Percentiles rank a stretch among this genome's conserved stretches.
These are phyloP conservation scores for Plasmodium inui DNA, from an alignment of 169 alveolate genomes.

Conservation along the genomic window DNA sequence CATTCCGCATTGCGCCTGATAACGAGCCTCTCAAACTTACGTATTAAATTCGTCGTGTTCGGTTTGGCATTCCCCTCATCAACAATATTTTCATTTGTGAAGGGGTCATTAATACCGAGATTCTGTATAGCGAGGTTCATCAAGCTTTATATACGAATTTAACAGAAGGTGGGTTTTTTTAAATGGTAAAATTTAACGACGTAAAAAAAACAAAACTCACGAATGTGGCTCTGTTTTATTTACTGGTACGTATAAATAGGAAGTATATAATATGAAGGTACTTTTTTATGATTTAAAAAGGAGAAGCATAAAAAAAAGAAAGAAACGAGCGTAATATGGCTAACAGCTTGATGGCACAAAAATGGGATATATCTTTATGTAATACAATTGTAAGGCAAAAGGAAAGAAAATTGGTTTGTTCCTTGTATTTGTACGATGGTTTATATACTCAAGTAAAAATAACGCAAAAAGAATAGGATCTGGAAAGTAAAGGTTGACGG, in stretches of 20 bases:
- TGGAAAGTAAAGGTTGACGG: neutral
- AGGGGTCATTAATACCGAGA: constrained; percentile 77
- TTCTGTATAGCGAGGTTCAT: constrained; percentile 77
- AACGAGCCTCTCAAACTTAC: constrained; percentile 8
- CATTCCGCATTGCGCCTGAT: neutral
- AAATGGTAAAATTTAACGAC: neutral
- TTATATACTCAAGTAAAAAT: neutral
- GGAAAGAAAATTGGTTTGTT: neutral
- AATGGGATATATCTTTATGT: neutral
- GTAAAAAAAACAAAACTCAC: neutral
- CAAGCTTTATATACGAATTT: constrained; percentile 45
- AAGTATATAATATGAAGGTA: neutral
- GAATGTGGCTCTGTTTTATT: neutral
- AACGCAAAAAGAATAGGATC: neutral
- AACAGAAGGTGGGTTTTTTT: neutral
- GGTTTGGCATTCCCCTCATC: constrained; percentile 76
- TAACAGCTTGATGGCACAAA: neutral
- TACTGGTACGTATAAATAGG: neutral
- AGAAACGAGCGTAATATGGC: neutral
- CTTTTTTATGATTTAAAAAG: neutral
- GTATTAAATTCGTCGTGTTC: constrained; percentile 70
- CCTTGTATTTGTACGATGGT: neutral
- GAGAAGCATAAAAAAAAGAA: neutral
- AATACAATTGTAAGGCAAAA: neutral
- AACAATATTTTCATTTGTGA: constrained; percentile 74